Evolutionary conservation across 192 early-diverging fungal genomes (phyloP).

Genomic region (Coemansia sp.): DNA sequence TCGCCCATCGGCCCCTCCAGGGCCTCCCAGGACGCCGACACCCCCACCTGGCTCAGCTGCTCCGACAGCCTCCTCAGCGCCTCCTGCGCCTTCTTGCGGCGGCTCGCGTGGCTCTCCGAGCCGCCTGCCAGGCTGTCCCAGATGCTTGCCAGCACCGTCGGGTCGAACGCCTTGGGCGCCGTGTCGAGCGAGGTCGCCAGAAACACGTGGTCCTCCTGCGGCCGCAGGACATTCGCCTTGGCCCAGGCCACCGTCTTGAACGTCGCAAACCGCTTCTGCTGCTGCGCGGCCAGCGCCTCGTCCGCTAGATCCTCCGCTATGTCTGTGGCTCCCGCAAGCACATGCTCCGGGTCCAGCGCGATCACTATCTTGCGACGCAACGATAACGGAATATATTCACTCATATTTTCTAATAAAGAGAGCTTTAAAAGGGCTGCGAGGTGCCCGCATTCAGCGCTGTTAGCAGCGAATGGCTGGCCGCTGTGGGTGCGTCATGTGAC

Average conservation of each 20-base stretch:
- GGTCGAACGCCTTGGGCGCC: background rate
- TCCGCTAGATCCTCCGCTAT: background rate
- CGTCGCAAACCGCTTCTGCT: conserved; percentile 15
- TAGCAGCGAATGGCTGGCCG: conserved; percentile 13
- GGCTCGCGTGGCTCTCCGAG: conserved; percentile 14
- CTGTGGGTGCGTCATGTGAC: background rate
- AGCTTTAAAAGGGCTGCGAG: conserved; percentile 28
- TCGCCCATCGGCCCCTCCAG: conserved; percentile 12
- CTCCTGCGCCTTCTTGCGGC: conserved; percentile 8
- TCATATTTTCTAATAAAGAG: conserved; percentile 7
- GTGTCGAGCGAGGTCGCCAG: conserved; percentile 27
- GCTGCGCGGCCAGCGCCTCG: background rate
- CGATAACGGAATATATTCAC: conserved; percentile 32
- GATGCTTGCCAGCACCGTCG: conserved; percentile 11
- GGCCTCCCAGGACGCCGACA: conserved; percentile 24
- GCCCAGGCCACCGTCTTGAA: conserved; percentile 49
- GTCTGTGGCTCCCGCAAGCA: conserved; percentile 1
- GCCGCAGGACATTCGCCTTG: conserved; percentile 42
- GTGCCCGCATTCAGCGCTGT: conserved; percentile 20
- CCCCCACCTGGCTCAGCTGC: conserved; percentile 12
- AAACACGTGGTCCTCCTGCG: conserved; percentile 43
- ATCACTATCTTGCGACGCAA: conserved; percentile 50
- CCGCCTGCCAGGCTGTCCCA: conserved; percentile 31
- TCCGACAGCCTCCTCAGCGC: conserved; percentile 13
- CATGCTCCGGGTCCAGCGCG: conserved; percentile 31